Evolutionary conservation across 2,329 filamentous ascomycete species (phyloP), one percentile per base, ranked within the genome.

Genomic region (Fusarium nelsonii): DNA sequence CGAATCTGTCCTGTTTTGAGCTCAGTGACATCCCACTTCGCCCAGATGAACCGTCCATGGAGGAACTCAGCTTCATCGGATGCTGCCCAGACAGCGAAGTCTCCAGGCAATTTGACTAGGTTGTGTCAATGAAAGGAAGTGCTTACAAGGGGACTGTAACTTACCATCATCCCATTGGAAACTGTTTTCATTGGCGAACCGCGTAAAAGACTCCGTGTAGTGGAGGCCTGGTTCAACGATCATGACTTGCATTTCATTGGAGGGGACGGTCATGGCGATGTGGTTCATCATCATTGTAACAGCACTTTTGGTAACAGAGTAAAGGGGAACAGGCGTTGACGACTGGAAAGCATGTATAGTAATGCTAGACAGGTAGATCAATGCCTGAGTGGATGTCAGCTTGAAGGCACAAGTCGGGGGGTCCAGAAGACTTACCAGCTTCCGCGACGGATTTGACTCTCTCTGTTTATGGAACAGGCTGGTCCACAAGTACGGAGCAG

Each of bases 281-380:
- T 76, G 63, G 71, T 83, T 81, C 36, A 83, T 63, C 8, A 77
- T 62, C 11, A 79, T 61, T 0, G 80, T 77, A 0, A 75, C 75
- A 0, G 80, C 69, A 18, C 76, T 77, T 3, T 84, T 84, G 26
- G 79, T 80, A 36, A 78, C 36, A 2, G 74, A 73, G 62, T 84
- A 83, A 0, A 63, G 63, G 4, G 76, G 73, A 6, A 55, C 12
- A 0, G 63, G 53, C 7, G 36, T 3, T 2, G 63, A 51, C 2
- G 54, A 2, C 9, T 55, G 26, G 1, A 55, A 50, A 0, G 43
- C 18, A 4, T 70, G 63, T 0, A 60, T 66, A 1, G 11, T 57
- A 4, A 63, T 39, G 0, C 51, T 61, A 1, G 60, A 43, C 0
- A 71, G 16, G 18, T 55, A 51, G 1, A 71, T 6, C 0, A 71